phyloP scores from a whole-genome alignment of 768 basidiomycete species.

The Termitomyces sp. region DNA sequence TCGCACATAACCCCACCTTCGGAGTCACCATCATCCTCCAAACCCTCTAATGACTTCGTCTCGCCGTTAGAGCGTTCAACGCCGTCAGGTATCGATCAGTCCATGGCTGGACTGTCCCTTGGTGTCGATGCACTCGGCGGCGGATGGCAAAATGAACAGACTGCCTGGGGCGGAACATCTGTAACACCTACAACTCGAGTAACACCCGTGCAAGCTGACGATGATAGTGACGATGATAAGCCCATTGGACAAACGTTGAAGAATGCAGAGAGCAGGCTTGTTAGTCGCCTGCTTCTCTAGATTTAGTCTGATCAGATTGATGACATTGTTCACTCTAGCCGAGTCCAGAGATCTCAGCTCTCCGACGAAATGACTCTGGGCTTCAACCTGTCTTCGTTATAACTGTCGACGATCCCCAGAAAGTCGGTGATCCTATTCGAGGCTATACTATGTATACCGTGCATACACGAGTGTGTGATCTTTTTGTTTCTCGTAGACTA shows the following conservation, averaged over 20 bases:
- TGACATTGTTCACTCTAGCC: constrained; percentile 2
- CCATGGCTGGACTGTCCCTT: constrained; percentile 35
- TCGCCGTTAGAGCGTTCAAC: constrained; percentile 34
- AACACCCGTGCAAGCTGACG: constrained; percentile 31
- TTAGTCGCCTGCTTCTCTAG: constrained; percentile 17
- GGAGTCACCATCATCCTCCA: constrained; percentile 27
- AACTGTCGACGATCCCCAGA: constrained; percentile 95
- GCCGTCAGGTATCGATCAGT: constrained; percentile 26
- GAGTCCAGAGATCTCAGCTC: constrained; percentile 12
- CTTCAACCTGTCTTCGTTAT: constrained; percentile 77
- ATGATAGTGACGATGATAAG: constrained; percentile 68
- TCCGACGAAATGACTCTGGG: constrained; percentile 37
- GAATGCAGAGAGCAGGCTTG: constrained; percentile 24
- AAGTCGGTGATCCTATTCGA: constrained; percentile 93
- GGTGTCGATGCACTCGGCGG: constrained; percentile 32
- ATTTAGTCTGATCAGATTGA: not conserved
- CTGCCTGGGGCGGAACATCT: constrained; percentile 31
- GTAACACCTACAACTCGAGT: not conserved
- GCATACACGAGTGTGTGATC: constrained; percentile 67
- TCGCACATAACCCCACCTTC: constrained; percentile 20
- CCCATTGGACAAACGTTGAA: constrained; percentile 54
- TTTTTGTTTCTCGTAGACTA: constrained; percentile 1
- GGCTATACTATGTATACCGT: constrained; percentile 97
- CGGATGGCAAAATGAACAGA: constrained; percentile 54
- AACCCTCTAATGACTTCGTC: constrained; percentile 23